Percentiles rank a stretch among this genome's conserved stretches.
phyloP scores from a whole-genome alignment of 495 filamentous ascomycete species.

The Ascobolus immersus region DNA sequence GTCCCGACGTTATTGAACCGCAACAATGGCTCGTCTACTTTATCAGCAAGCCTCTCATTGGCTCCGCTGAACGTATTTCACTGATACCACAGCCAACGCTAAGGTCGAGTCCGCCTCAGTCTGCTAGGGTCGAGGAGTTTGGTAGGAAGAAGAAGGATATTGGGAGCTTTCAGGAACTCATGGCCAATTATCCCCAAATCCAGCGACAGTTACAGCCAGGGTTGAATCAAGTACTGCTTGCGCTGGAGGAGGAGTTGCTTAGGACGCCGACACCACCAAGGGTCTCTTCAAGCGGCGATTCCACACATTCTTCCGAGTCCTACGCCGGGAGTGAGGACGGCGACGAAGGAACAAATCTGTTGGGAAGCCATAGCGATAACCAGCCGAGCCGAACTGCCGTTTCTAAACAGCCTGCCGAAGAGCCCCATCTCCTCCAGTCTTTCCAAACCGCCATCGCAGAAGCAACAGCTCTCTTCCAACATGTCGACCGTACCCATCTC shows the following conservation, averaged over 20 bases:
- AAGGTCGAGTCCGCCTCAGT: slow-evolving; percentile 4
- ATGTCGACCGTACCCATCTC: slow-evolving; percentile 83
- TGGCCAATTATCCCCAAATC: slow-evolving; percentile 88
- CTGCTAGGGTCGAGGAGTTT: too few species aligned
- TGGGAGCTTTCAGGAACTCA: slow-evolving; percentile 65
- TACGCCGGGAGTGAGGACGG: too few species aligned
- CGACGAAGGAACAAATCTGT: too few species aligned
- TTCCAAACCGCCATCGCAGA: slow-evolving; percentile 78
- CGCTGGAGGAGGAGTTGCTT: too few species aligned
- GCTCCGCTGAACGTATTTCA: slow-evolving; percentile 43
- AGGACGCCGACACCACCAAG: too few species aligned
- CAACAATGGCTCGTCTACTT: slow-evolving; percentile 92
- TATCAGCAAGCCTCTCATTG: slow-evolving; percentile 76
- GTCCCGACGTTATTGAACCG: slow-evolving; percentile 55
- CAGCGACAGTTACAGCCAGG: slow-evolving; percentile 89
- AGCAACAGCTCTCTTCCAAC: slow-evolving; percentile 85
- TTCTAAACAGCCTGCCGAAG: slow-evolving; percentile 15
- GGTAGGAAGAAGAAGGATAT: slow-evolving; percentile 62
- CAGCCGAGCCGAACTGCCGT: too few species aligned
- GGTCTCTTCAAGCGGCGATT: slow-evolving; percentile 8
- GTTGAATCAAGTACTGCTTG: slow-evolving; percentile 25
- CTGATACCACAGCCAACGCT: slow-evolving; percentile 8
- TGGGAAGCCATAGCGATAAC: too few species aligned
- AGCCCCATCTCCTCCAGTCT: slow-evolving; percentile 39
- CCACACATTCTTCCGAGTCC: slow-evolving; percentile 9